These are phyloP conservation scores for Exophiala alcalophila DNA, from an alignment of 2,329 filamentous ascomycete genomes.

Conservation along the genomic window DNA sequence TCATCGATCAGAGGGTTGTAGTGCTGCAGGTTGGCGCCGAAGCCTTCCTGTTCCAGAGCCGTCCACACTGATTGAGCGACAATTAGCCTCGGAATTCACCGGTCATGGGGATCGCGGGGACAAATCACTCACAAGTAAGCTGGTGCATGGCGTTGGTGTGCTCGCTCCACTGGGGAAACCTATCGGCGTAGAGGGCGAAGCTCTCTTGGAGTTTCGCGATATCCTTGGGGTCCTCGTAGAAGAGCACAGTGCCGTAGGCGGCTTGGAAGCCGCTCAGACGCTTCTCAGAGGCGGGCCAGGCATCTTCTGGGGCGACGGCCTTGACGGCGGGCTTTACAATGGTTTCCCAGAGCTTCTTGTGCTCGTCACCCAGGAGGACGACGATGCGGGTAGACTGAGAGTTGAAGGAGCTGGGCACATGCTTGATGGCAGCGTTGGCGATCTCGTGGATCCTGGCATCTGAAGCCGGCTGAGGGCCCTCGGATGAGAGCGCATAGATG, in stretches of 20 bases:
- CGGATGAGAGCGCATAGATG: constrained; percentile 24
- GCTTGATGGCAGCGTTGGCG: constrained; percentile 19
- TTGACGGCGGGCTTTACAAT: constrained; percentile 23
- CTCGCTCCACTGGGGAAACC: constrained; percentile 72
- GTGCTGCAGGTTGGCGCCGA: constrained; percentile 88
- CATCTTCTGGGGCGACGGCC: constrained; percentile 20
- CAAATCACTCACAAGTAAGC: no score
- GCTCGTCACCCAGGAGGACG: constrained; percentile 75
- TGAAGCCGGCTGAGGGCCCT: constrained; percentile 21
- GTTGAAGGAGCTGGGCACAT: constrained; percentile 76
- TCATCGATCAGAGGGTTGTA: constrained; percentile 84
- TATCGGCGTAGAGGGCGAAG: constrained; percentile 66
- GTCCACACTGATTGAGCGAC: no score
- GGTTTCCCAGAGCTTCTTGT: constrained; percentile 87
- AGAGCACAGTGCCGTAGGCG: constrained; percentile 77
- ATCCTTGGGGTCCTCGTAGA: constrained; percentile 73
- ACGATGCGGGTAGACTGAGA: constrained; percentile 76
- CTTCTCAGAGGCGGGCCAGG: constrained; percentile 15
- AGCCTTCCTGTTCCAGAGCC: constrained; percentile 75
- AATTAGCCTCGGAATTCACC: not conserved
- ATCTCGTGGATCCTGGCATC: constrained; percentile 27
- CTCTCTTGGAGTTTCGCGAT: constrained; percentile 57
- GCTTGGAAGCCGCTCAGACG: constrained; percentile 36
- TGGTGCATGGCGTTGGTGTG: constrained; percentile 75
- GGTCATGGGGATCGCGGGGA: not conserved